Percentiles rank a stretch among this genome's conserved stretches.
phyloP scores from a whole-genome alignment of 148 eudicot species.

The Selenicereus undatus region DNA sequence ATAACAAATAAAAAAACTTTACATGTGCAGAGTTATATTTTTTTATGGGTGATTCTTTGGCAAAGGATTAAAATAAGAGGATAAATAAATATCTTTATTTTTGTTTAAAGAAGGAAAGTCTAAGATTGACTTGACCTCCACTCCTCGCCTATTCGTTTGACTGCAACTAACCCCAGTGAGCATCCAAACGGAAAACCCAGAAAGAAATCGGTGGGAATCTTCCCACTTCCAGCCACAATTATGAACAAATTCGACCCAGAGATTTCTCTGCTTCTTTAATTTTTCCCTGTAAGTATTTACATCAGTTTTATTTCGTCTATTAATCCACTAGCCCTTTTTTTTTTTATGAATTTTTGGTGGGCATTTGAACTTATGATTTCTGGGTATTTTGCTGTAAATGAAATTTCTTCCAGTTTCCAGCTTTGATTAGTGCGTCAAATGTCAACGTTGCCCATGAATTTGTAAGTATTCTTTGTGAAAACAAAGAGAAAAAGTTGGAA shows the following conservation, averaged over 20 bases:
- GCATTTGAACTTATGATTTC: neutral
- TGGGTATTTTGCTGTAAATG: neutral
- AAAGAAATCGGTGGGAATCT: neutral
- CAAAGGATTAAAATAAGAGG: neutral
- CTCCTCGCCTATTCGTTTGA: neutral
- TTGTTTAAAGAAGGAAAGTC: neutral
- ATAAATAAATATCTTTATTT: too few species aligned
- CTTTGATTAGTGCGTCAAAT: neutral
- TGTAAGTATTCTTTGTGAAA: neutral
- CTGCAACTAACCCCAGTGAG: neutral
- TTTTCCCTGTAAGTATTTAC: slow-evolving; percentile 1
- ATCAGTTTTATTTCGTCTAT: neutral
- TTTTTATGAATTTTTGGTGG: neutral
- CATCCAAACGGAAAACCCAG: neutral
- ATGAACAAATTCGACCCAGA: neutral
- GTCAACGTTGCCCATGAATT: neutral
- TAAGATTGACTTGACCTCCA: neutral
- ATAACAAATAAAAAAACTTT: too few species aligned
- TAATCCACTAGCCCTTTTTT: neutral
- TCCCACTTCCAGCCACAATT: neutral
- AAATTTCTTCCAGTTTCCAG: neutral
- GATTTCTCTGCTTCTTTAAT: neutral
- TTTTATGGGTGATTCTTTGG: neutral
- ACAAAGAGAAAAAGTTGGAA: neutral
- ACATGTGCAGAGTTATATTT: too few species aligned